Conservation (phyloP, 208 protist genomes). For the Wallacemonas rigidus region DNA sequence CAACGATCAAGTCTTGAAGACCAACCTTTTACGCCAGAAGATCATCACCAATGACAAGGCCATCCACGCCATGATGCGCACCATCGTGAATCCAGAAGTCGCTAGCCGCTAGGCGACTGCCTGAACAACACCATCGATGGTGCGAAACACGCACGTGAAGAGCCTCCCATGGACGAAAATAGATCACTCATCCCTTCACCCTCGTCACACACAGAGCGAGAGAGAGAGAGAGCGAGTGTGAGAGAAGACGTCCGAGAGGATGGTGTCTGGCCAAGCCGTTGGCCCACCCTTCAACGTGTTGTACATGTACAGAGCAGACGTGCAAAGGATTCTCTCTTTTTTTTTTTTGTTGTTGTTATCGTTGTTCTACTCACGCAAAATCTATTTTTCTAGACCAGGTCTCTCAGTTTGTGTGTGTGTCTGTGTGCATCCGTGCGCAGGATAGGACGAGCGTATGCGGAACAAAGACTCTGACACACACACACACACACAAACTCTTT, state of each 20-base stretch:
- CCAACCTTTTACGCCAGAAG: conserved; percentile 71
- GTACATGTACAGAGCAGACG: background rate
- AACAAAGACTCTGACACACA: conserved; percentile 9
- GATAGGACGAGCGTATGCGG: background rate
- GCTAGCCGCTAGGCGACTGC: conserved; percentile 20
- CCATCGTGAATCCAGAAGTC: conserved; percentile 79
- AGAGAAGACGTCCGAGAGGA: too few species aligned
- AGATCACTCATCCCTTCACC: too few species aligned
- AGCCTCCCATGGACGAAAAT: too few species aligned
- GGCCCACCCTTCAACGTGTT: background rate
- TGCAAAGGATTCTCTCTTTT: background rate
- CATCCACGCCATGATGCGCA: conserved; percentile 81
- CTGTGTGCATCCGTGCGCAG: background rate
- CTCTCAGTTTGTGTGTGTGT: conserved; percentile 18
- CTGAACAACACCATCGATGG: background rate
- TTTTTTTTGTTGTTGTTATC: background rate
- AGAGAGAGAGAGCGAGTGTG: too few species aligned
- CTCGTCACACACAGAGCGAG: background rate
- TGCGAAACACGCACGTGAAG: too few species aligned
- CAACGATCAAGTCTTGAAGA: conserved; percentile 87
- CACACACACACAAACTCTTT: background rate
- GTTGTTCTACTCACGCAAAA: background rate
- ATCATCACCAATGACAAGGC: conserved; percentile 83
- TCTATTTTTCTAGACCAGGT: background rate
- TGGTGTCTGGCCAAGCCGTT: background rate